These are phyloP conservation scores for Colletotrichum sp. DNA, from an alignment of 2,329 filamentous ascomycete genomes.

Conservation along the genomic window DNA sequence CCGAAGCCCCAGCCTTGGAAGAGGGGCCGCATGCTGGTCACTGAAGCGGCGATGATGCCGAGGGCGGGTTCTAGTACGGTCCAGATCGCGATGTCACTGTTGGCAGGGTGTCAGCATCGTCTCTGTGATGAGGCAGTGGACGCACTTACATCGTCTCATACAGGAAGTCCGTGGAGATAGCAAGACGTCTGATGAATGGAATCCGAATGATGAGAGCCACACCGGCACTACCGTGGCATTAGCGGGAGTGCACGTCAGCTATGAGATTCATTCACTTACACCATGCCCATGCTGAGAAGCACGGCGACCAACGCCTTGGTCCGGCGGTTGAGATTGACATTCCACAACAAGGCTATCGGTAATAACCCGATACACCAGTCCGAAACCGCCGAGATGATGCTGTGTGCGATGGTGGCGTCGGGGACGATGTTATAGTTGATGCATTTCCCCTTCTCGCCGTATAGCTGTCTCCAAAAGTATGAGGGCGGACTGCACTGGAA, in stretches of 20 bases:
- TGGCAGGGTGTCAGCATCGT: background rate
- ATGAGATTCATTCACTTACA: constrained; percentile 38
- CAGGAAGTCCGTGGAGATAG: constrained; percentile 31
- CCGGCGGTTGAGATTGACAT: constrained; percentile 50
- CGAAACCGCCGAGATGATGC: constrained; percentile 45
- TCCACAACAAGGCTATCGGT: constrained; percentile 56
- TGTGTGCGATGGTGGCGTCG: constrained; percentile 49
- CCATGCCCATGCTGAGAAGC: constrained; percentile 54
- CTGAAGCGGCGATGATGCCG: constrained; percentile 37
- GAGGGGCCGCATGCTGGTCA: constrained; percentile 34
- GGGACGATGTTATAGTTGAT: constrained; percentile 43
- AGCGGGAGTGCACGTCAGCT: background rate
- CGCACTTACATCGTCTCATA: constrained; percentile 34
- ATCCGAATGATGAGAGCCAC: constrained; percentile 43
- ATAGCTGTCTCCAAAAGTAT: constrained; percentile 52
- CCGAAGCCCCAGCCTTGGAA: constrained; percentile 32
- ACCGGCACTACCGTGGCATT: constrained; percentile 35
- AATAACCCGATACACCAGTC: constrained; percentile 56
- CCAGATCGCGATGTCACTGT: constrained; percentile 36
- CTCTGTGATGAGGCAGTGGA: background rate
- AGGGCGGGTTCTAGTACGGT: constrained; percentile 36
- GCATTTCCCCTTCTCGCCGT: constrained; percentile 43
- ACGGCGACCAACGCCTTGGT: constrained; percentile 51
- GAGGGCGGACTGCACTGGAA: constrained; percentile 55
- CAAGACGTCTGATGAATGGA: constrained; percentile 31